A percentile compares a stretch with the other conserved stretches of the same genome.
Evolutionary conservation across 2,329 filamentous ascomycete genomes (phyloP).

Genomic region (Monosporascus sp.): DNA sequence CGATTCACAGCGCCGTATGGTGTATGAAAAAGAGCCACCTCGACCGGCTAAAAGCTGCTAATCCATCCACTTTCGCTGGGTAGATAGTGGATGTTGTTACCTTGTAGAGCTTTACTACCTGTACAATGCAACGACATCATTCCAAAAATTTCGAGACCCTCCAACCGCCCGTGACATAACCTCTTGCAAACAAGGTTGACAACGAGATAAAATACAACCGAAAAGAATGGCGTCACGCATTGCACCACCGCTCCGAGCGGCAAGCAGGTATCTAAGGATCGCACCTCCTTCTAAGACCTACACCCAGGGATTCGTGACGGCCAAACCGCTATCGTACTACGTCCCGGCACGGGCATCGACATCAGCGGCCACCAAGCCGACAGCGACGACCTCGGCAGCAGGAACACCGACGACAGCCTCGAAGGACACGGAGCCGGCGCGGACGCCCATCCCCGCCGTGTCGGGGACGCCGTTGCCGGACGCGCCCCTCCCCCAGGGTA

Average conservation of each 20-base stretch:
- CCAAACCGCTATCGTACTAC: constrained; percentile 13
- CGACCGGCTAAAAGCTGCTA: no score
- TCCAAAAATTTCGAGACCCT: no score
- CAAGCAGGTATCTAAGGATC: constrained; percentile 2
- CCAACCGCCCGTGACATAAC: not conserved
- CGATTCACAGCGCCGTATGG: no score
- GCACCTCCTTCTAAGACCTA: not conserved
- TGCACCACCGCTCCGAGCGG: constrained; percentile 16
- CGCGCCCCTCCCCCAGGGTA: constrained; percentile 7
- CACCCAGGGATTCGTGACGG: constrained; percentile 2
- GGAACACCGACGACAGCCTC: constrained; percentile 3
- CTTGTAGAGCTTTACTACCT: no score
- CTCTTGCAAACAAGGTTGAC: not conserved
- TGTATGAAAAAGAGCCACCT: no score
- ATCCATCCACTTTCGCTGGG: no score
- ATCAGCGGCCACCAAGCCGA: constrained; percentile 4
- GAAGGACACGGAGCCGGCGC: constrained; percentile 4
- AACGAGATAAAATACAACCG: not conserved
- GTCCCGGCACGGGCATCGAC: not conserved
- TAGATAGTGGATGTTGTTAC: no score
- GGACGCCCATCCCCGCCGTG: constrained; percentile 21
- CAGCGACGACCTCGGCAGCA: constrained; percentile 7
- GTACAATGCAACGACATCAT: no score
- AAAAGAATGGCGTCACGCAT: constrained; percentile 18
- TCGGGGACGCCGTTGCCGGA: constrained; percentile 24